Base-by-base conservation (phyloP, 140 eudicot species). In the Anethum foeniculum region DNA sequence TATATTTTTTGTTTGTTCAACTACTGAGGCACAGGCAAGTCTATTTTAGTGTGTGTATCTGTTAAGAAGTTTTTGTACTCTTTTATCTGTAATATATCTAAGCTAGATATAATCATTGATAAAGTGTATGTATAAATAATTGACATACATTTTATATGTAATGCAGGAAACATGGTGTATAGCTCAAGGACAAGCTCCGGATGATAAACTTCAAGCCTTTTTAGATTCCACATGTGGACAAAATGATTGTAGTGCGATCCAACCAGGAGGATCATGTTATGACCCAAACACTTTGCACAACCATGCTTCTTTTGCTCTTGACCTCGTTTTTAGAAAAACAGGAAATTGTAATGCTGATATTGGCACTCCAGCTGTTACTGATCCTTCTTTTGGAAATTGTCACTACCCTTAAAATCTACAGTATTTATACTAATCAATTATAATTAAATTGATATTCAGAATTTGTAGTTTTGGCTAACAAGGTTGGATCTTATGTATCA, bases 271-370 rank as follows among this genome's bases (percentile, higher is more conserved):
- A 4, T 76, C 79, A 11, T 80, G 84, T 28, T 80, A 36, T 68
- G 32, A 75, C 0, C 84, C 81, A 1, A 41, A 84, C 65, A 84
- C 81, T 12, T 1, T 51, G 39, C 30, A 25, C 27, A 80, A 67
- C 43, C 87, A 84, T 56, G 79, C 76, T 9, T 80, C 81, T 36
- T 84, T 75, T 75, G 86, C 79, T 39, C 76, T 84, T 64, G 86
- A 84, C 75, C 60, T 84, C n/a, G 60, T 49, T 56, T 80, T 1
- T 48, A 68, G 41, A 28, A 32, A 21, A 1, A 76, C 34, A 23
- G 81, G 78, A 36, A 46, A 14, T 27, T 76, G 86, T 67, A 71
- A 75, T 80, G 21, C 10, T 46, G 62, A 56, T 76, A 76, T 80
- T 30, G 86, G 83, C 38, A 48, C 68, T 41, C 23, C 58, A 18